Evolutionary conservation across 257 asterid species (phyloP).

Genomic region (Penstemon davidsonii): DNA sequence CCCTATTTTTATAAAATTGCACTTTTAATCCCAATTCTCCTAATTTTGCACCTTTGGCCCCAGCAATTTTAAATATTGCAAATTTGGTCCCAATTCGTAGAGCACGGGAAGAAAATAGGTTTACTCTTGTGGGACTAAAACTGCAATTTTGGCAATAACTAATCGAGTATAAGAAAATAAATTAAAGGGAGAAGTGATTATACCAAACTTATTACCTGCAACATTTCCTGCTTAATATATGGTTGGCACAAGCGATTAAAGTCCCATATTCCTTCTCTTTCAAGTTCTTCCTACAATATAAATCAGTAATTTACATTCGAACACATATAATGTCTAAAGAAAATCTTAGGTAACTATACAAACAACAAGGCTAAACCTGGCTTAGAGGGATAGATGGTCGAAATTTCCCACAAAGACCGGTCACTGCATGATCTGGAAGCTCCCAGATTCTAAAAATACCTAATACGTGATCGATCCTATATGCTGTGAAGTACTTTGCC

Average conservation of each 20-base stretch:
- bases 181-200: conserved; percentile 3
- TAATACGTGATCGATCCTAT: conserved; percentile 90
- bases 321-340: neutral
- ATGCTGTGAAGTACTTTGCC: conserved; percentile 96
- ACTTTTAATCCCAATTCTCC: no score
- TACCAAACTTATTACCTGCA: conserved; percentile 47
- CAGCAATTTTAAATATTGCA: no score
- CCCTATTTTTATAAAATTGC: no score
- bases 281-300: conserved; percentile 79
- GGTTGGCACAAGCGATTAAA: conserved; percentile 84
- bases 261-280: conserved; percentile 95
- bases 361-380: conserved; percentile 47
- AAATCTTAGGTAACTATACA: neutral
- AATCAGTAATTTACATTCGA: neutral
- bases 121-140: no score
- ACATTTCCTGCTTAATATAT: conserved; percentile 49
- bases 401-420: conserved; percentile 97
- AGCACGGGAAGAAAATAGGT: neutral
- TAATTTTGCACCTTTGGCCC: no score
- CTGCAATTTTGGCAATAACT: no score
- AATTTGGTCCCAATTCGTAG: neutral
- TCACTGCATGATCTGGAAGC: conserved; percentile 92
- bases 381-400: conserved; percentile 93
- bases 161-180: neutral
- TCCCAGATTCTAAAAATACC: conserved; percentile 99